Evolutionary conservation across 169 alveolate species (phyloP).

Genomic region (Haemoproteus tartakovskyi): DNA sequence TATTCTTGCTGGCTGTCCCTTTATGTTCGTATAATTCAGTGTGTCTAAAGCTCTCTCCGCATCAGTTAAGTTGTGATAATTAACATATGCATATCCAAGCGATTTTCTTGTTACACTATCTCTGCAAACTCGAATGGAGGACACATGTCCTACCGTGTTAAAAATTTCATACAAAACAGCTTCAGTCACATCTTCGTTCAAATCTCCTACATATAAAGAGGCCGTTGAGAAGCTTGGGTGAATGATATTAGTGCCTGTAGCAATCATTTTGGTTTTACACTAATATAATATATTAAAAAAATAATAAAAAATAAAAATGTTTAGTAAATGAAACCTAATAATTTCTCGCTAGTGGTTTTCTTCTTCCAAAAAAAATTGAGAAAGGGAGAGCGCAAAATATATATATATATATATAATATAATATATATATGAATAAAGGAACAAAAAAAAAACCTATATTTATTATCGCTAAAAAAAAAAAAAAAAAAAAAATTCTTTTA

Average conservation of each 20-base stretch:
- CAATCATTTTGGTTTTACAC: constrained; percentile 59
- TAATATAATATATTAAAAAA: no score
- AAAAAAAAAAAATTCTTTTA: no score
- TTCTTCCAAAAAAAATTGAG: no score
- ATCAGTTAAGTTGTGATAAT: constrained; percentile 86
- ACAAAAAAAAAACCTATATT: no score
- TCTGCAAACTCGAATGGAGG: constrained; percentile 91
- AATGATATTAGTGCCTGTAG: constrained; percentile 65
- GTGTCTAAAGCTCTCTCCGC: constrained; percentile 93
- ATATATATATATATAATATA: no score
- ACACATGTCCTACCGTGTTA: constrained; percentile 91
- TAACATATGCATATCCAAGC: constrained; percentile 92
- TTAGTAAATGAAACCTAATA: neutral
- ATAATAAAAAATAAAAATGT: neutral
- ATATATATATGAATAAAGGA: no score
- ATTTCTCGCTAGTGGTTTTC: no score
- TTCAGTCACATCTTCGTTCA: constrained; percentile 91
- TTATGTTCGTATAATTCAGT: constrained; percentile 87
- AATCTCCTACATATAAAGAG: constrained; percentile 91
- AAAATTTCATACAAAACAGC: constrained; percentile 91
- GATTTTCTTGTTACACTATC: constrained; percentile 89
- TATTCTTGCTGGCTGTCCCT: constrained; percentile 91
- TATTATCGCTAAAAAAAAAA: no score
- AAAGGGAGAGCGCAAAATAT: no score
- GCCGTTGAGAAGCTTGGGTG: constrained; percentile 80